A percentile compares a stretch with the other conserved stretches of the same genome.
Conservation (phyloP, 1,284 basidiomycete species). For the Salmacisia buchloeana region DNA sequence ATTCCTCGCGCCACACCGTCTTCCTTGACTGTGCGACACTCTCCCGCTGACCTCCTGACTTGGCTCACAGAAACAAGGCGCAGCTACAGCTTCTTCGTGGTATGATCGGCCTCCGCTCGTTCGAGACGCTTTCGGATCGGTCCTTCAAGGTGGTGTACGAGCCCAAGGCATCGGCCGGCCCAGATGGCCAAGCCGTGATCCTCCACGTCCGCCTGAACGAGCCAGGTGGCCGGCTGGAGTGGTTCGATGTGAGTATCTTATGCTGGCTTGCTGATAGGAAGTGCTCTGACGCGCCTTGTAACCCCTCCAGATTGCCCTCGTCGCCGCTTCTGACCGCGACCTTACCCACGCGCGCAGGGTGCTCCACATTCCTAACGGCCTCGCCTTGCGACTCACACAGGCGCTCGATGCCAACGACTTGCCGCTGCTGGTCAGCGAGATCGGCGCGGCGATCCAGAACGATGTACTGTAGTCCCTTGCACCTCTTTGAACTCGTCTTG, state of each 20-base stretch:
- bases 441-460: neutral
- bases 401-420: slow-evolving; percentile 30
- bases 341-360: slow-evolving; percentile 3
- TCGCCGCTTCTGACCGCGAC: slow-evolving; percentile 19
- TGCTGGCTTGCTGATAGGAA: neutral
- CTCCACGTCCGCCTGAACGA: slow-evolving; percentile 22
- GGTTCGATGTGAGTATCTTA: slow-evolving; percentile 18
- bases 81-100: slow-evolving; percentile 24
- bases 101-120: slow-evolving; percentile 25
- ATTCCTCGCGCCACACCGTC: neutral
- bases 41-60: neutral
- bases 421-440: slow-evolving; percentile 29
- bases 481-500: neutral
- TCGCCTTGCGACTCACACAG: slow-evolving; percentile 21
- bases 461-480: neutral
- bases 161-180: slow-evolving; percentile 22
- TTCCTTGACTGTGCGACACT: neutral
- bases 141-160: slow-evolving; percentile 15
- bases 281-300: neutral
- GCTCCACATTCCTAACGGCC: slow-evolving; percentile 27
- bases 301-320: neutral
- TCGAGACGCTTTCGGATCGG: slow-evolving; percentile 19
- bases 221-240: slow-evolving; percentile 28
- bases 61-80: slow-evolving; percentile 15
- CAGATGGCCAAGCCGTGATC: slow-evolving; percentile 9